phyloP scores from a whole-genome alignment of 2,329 filamentous ascomycete genomes.

The Aspergillaceae sp. region DNA sequence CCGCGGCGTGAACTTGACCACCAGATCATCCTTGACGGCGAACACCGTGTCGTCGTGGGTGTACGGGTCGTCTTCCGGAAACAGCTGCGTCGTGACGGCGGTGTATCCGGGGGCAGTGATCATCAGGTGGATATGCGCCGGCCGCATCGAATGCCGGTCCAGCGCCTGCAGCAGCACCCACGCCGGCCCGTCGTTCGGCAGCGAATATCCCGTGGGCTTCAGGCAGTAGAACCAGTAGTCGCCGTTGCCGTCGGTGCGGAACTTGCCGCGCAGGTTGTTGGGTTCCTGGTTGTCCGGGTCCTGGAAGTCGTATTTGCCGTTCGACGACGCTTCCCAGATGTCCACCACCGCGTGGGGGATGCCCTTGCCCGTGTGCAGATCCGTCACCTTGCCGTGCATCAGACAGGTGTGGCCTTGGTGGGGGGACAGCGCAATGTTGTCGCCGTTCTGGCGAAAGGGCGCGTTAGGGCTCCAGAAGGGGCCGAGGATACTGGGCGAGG shows the following conservation, averaged over 20 bases:
- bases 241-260: constrained; percentile 60
- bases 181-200: constrained; percentile 56
- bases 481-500: constrained; percentile 67
- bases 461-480: constrained; percentile 71
- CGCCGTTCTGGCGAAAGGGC: constrained; percentile 60
- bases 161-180: constrained; percentile 45
- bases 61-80: constrained; percentile 51
- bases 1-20: constrained; percentile 49
- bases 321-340: constrained; percentile 69
- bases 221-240: constrained; percentile 64
- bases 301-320: constrained; percentile 69
- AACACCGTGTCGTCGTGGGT: constrained; percentile 53
- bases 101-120: constrained; percentile 48
- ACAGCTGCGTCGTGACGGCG: constrained; percentile 51
- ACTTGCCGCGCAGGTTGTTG: constrained; percentile 71
- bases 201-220: constrained; percentile 64
- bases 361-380: constrained; percentile 57
- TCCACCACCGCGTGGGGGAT: constrained; percentile 63
- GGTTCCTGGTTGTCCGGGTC: constrained; percentile 61
- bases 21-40: constrained; percentile 53
- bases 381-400: constrained; percentile 62
- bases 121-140: constrained; percentile 55
- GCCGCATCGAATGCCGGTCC: constrained; percentile 52
- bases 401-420: constrained; percentile 52
- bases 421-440: constrained; percentile 56